These are phyloP conservation scores for Colletotrichum sp. DNA, from an alignment of 2,329 filamentous ascomycete species.

Conservation along the genomic window DNA sequence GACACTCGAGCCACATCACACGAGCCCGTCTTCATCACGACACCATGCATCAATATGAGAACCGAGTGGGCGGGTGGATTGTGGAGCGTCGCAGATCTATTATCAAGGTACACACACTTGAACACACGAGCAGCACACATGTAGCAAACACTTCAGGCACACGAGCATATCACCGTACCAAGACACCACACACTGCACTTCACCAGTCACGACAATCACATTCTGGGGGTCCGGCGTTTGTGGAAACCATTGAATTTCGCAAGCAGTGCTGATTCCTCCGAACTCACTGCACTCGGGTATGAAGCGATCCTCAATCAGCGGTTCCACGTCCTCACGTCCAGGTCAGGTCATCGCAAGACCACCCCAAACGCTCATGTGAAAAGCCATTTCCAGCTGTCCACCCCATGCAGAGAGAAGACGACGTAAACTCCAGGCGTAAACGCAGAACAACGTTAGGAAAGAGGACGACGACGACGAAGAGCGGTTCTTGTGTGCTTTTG, in stretches of 20 bases:
- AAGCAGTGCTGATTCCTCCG: conserved; percentile 55
- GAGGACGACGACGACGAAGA: not conserved
- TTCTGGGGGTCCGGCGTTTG: not conserved
- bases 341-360: conserved; percentile 36
- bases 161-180: not conserved
- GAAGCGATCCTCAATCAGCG: conserved; percentile 68
- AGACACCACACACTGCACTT: not conserved
- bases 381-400: conserved; percentile 65
- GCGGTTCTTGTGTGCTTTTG: conserved; percentile 37
- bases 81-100: not conserved
- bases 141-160: not conserved
- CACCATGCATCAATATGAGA: not conserved
- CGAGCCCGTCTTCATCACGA: not conserved
- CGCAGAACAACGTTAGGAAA: not conserved
- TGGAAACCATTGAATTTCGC: conserved; percentile 66
- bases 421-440: conserved; percentile 18
- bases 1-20: not conserved
- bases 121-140: not conserved
- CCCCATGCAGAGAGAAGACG: conserved; percentile 49
- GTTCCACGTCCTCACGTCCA: conserved; percentile 66
- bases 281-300: conserved; percentile 60
- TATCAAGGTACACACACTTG: not conserved
- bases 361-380: conserved; percentile 59
- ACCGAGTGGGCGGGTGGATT: not conserved
- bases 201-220: not conserved